Base-by-base conservation (phyloP, 2,329 filamentous ascomycete species). In the Volutella citrinella region DNA sequence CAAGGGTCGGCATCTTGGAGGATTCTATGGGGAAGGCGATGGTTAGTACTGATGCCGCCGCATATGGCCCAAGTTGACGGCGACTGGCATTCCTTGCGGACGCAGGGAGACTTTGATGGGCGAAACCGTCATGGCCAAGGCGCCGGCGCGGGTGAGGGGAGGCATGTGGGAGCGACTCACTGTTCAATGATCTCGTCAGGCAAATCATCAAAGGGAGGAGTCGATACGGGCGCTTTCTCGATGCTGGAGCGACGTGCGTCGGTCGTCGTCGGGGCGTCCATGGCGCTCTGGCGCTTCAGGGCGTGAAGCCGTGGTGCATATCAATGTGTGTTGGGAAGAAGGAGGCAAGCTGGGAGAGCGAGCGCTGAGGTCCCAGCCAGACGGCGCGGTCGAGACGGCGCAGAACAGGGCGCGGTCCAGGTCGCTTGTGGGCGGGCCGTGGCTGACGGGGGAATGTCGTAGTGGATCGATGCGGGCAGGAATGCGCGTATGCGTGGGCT, bases 111-210 rank as follows among this genome's bases (percentile, higher is more conserved):
- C n/a, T n/a, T n/a, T n/a, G n/a, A n/a, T n/a, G n/a, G n/a, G n/a
- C n/a, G n/a, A n/a, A n/a, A n/a, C n/a, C n/a, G 27, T 19, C 18
- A 14, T 39, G 14, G 38, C 32, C 29, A 19, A 24, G 21, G 26
- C 5, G 5, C 30, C 13, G 24, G 39, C 16, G 22, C 35, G 7
- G 4, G 13, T 16, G 26, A 17, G 17, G 35, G 34, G 12, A 31
- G 30, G 10, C 20, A 22, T 13, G 24, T n/a, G 28, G 22, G 28
- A 56, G 72, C 55, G 27, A 61, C 75, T 59, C 63, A 84, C 81
- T 83, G 78, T 53, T 82, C 66, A 48, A 85, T 82, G 39, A 85
- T 84, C 57, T 84, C 80, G 57, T 82, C 76, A 6, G 81, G 81
- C 10, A 85, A 65, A 27, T 65, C 68, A 21, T 74, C 66, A 47